Conservation (phyloP, 441 rosid species). For the Gossypium aridum region DNA sequence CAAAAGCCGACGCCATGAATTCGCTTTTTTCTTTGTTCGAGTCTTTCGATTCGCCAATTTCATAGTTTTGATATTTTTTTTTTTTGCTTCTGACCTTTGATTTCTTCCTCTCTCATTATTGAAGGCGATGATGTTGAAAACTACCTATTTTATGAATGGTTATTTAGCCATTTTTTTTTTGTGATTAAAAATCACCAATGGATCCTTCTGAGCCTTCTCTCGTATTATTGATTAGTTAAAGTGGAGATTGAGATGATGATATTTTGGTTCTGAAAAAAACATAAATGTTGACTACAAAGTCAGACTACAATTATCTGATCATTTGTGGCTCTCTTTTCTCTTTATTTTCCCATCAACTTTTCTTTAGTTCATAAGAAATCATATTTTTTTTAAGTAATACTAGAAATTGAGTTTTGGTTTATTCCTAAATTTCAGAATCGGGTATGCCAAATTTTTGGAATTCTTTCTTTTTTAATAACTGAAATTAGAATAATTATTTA, state of each 20-base stretch:
- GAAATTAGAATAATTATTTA: too few relatives aligned
- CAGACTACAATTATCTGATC: conserved; percentile 99
- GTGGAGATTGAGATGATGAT: conserved; percentile 47
- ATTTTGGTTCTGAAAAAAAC: conserved; percentile 22
- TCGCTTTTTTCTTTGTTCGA: neutral
- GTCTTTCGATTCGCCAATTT: neutral
- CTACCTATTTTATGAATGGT: conserved; percentile 87
- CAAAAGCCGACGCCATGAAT: neutral
- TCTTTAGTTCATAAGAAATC: too few relatives aligned
- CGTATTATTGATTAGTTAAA: neutral
- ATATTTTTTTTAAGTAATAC: too few relatives aligned
- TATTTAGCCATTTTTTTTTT: neutral
- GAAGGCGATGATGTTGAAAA: conserved; percentile 55
- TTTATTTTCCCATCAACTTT: too few relatives aligned
- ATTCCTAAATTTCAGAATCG: too few relatives aligned
- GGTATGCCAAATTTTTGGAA: too few relatives aligned
- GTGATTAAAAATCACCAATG: conserved; percentile 82
- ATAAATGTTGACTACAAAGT: conserved; percentile 47
- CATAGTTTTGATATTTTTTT: neutral
- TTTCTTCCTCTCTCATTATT: neutral
- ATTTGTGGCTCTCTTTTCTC: conserved; percentile 17
- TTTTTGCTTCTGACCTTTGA: neutral
- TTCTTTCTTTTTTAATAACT: too few relatives aligned
- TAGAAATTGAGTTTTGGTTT: too few relatives aligned
- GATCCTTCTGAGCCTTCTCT: conserved; percentile 85